Evolutionary conservation across 768 basidiomycete genomes (phyloP), one percentile per base, ranked within the genome.

Genomic region (Rhodosporidiobolus odoratus): DNA sequence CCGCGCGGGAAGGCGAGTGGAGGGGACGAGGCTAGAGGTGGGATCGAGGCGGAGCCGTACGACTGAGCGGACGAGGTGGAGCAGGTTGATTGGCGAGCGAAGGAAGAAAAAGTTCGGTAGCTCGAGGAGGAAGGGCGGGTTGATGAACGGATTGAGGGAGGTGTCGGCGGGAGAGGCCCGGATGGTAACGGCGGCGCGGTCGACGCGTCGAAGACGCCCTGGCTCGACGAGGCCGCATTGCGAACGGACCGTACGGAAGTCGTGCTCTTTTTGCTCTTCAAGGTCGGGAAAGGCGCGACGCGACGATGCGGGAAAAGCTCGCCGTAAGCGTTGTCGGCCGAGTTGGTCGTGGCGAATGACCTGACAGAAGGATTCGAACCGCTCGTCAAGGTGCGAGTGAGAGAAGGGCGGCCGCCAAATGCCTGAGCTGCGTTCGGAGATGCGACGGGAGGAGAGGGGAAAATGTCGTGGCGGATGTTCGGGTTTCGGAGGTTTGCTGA

Each of bases 51-150:
- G 17, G 66, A 67, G 34, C 40, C 30, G 19, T 23, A 58, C 6
- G 57, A 58, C 37, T 40, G 32, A 3, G 32, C 12, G 21, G 69
- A 70, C 2, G 58, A 34, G 53, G 41, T 56, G 32, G 68, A 69
- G 48, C 43, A 59, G 32, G 40, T 64, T 27, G 71, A 67, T 47
- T 66, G 53, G 17, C 70, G 65, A 5, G 66, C 59, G 50, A 65
- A 67, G 9, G 66, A 64, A 30, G 65, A 63, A 41, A 67, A 68
- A 21, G 66, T 61, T 25, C 61, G 66, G 65, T 63, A 58, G 40
- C 27, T 45, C 13, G 47, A 38, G 13, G n/a, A 8, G 37, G 54
- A 17, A 32, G 38, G 17, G 47, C 37, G 43, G 41, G 64, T 7
- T n/a, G 58, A 41, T 32, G 59, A 52, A 5, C 27, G 61, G 27